These are phyloP conservation scores for Penicillium cataractarum DNA, from an alignment of 495 filamentous ascomycete genomes.

Conservation along the genomic window DNA sequence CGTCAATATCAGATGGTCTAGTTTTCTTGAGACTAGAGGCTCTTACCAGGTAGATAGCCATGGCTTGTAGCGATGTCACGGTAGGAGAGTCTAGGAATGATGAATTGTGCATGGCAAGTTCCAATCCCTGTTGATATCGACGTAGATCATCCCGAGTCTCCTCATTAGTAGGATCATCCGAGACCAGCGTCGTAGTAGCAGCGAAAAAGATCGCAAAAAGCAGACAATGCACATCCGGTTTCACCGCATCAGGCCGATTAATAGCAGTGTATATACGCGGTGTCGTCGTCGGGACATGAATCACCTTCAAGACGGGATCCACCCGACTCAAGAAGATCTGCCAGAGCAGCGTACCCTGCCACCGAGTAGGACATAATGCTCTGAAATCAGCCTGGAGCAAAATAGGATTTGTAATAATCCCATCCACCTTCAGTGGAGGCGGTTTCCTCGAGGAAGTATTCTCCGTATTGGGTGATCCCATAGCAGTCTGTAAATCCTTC, in stretches of 20 bases:
- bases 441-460: conserved; percentile 12
- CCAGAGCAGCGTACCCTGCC: conserved; percentile 37
- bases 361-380: conserved; percentile 26
- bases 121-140: conserved; percentile 38
- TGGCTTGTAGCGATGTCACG: conserved; percentile 38
- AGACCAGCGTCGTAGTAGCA: conserved; percentile 38
- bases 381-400: conserved; percentile 23
- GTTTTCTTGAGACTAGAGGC: too few relatives aligned
- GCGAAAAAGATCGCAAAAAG: conserved; percentile 51
- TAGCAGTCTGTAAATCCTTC: conserved; percentile 29
- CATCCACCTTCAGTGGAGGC: conserved; percentile 21
- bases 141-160: conserved; percentile 31
- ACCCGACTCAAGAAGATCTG: conserved; percentile 37
- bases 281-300: conserved; percentile 48
- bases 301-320: conserved; percentile 45
- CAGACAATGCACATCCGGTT: conserved; percentile 39
- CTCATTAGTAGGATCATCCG: conserved; percentile 33
- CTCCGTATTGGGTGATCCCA: conserved; percentile 25
- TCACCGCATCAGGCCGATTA: conserved; percentile 35
- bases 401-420: conserved; percentile 24
- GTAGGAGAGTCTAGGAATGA: conserved; percentile 40
- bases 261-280: conserved; percentile 41
- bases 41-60: conserved; percentile 39
- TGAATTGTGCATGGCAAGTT: conserved; percentile 31
- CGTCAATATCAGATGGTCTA: too few relatives aligned